Evolutionary conservation across 1,284 basidiomycete species (phyloP).

Genomic region (Peniophora sp.): DNA sequence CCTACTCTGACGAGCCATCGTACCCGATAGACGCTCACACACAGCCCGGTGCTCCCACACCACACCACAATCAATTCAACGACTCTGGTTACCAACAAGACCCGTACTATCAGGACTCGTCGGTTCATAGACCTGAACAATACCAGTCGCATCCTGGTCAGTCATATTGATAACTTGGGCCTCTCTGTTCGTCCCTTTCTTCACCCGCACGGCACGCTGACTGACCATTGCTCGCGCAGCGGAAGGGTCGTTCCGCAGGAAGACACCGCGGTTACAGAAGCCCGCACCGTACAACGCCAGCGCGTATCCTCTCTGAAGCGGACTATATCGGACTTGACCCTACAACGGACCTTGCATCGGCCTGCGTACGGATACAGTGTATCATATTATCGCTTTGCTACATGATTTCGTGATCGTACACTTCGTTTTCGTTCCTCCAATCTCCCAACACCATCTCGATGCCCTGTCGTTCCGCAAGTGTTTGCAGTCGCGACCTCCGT

Average conservation of each 20-base stretch:
- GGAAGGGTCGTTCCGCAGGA: conserved; percentile 44
- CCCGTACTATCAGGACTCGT: conserved; percentile 14
- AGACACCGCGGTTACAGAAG: conserved; percentile 36
- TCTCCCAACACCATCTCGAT: conserved; percentile 19
- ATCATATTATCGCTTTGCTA: background rate
- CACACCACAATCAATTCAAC: conserved; percentile 23
- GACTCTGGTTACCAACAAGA: conserved; percentile 17
- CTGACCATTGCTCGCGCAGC: conserved; percentile 24
- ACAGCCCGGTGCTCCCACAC: conserved; percentile 36
- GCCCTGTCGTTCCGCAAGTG: conserved; percentile 15
- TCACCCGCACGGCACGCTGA: conserved; percentile 12
- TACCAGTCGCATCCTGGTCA: conserved; percentile 45
- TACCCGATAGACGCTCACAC: conserved; percentile 30
- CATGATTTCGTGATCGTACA: background rate
- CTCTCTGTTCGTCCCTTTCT: conserved; percentile 2
- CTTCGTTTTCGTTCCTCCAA: conserved; percentile 6
- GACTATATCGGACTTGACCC: conserved; percentile 1
- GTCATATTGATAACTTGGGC: conserved; percentile 16
- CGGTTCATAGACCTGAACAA: conserved; percentile 29
- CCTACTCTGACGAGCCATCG: conserved; percentile 10
- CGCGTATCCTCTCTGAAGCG: background rate
- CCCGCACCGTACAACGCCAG: conserved; percentile 6
- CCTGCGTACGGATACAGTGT: background rate
- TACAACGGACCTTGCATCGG: background rate
- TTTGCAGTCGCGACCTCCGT: conserved; percentile 18